Base-by-base conservation (phyloP, 2,329 filamentous ascomycete species). In the Thelonectria discophora region DNA sequence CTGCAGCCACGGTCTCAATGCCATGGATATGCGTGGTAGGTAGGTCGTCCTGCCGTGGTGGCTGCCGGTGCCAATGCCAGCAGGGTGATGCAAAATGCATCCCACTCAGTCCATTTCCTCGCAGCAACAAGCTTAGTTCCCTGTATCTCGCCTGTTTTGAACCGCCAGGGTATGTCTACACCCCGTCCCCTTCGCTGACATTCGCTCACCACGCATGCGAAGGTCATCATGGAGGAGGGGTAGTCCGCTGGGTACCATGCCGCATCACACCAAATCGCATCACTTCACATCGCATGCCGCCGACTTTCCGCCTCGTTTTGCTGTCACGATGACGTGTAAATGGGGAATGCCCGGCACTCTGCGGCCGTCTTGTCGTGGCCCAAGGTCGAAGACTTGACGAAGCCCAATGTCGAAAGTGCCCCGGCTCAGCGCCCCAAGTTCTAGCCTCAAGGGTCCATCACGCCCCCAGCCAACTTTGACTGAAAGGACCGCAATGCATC, bases 321-420 rank as follows among this genome's bases (percentile, higher is more conserved):
- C 55, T 50, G 54, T 37, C 39, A 37, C 27, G 27, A 61, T 69
- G 68, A 71, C 68, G 68, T 70, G 68, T 63, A 65, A 65, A 61
- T 58, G 46, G 64, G 58, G 62, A 54, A 65, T 67, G 68, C 68
- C 46, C 62, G 55, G 58, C 11, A 46, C 43, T 58, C 63, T 67
- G 68, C 65, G 68, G 62, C 68, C 68, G 39, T 46, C 47, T 64
- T 42, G 45, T 46, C 34, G 60, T n/a, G 63, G 54, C 66, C 68
- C 56, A 57, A 51, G 52, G 32, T 53, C 37, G 32, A 47, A 47
- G n/a, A 27, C 17, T 47, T 46, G 51, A 55, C 30, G 37, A 50
- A 37, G 48, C 32, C 43, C 48, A 48, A 53, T 45, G 54, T 46
- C 30, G n/a, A 39, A 39, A 49, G 59, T 18, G 24, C 42, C 55